Conservation (phyloP, 495 filamentous ascomycete species). For the Penicillium soppii region DNA sequence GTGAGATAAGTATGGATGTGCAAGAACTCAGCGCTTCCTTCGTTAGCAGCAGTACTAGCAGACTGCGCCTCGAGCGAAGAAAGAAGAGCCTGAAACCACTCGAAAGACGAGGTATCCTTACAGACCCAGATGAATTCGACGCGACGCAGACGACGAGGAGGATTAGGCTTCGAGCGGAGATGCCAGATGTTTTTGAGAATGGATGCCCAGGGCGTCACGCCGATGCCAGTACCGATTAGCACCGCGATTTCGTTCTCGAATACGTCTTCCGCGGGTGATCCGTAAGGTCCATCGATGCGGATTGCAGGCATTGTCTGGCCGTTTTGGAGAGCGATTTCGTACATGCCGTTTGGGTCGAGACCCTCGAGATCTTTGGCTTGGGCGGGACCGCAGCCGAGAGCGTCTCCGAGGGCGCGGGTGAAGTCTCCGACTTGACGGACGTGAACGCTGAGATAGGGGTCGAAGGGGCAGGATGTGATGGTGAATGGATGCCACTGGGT, state of each 20-base stretch:
- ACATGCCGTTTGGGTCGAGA: conserved; percentile 93
- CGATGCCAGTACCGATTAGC: conserved; percentile 95
- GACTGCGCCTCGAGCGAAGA: conserved; percentile 89
- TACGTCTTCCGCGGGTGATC: conserved; percentile 86
- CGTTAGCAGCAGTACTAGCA: conserved; percentile 62
- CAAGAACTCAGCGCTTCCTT: conserved; percentile 79
- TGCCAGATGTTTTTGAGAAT: conserved; percentile 99
- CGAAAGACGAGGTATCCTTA: conserved; percentile 92
- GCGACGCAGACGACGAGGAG: conserved; percentile 81
- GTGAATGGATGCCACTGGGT: conserved; percentile 99
- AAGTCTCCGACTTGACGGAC: conserved; percentile 97
- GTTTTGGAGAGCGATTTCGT: conserved; percentile 94
- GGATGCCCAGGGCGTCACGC: conserved; percentile 95
- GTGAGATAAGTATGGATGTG: conserved; percentile 98
- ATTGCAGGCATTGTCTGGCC: conserved; percentile 85
- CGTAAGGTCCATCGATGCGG: conserved; percentile 93
- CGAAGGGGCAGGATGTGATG: conserved; percentile 96
- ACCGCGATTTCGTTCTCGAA: conserved; percentile 99
- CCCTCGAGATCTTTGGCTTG: conserved; percentile 84
- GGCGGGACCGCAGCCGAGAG: conserved; percentile 84
- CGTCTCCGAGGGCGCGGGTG: conserved; percentile 81
- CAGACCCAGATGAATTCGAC: conserved; percentile 99
- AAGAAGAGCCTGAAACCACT: conserved; percentile 97
- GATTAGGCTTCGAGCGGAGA: conserved; percentile 78
- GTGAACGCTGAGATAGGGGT: conserved; percentile 90